Evolutionary conservation across 495 filamentous ascomycete genomes (phyloP).

Genomic region (Aspergillus wentii): DNA sequence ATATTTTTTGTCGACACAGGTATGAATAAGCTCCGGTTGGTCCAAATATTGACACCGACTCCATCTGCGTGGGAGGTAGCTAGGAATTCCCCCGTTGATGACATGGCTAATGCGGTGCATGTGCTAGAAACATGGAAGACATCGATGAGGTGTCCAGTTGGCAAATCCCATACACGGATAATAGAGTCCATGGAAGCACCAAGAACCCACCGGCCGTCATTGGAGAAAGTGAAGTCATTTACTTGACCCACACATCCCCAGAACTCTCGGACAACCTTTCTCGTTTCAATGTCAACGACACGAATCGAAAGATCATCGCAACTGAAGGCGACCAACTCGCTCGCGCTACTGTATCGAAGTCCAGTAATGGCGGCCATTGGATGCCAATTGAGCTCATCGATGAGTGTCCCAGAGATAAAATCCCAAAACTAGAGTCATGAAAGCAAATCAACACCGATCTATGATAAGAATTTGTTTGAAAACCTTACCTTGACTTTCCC

Average conservation of each 20-base stretch:
- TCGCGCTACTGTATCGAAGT: conserved; percentile 71
- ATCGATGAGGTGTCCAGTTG: conserved; percentile 91
- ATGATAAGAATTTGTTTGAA: conserved; percentile 2
- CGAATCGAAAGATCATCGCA: conserved; percentile 87
- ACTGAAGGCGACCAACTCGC: conserved; percentile 82
- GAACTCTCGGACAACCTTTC: conserved; percentile 84
- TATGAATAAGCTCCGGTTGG: conserved; percentile 82
- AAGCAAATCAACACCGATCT: conserved; percentile 4
- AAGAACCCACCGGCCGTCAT: conserved; percentile 90
- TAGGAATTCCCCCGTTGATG: conserved; percentile 84
- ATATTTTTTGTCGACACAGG: conserved; percentile 81
- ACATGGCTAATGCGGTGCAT: conserved; percentile 82
- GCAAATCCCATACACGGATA: conserved; percentile 90
- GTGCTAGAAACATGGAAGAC: conserved; percentile 69
- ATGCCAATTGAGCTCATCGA: conserved; percentile 81
- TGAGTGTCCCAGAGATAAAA: conserved; percentile 69
- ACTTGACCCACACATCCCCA: conserved; percentile 81
- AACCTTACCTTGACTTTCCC: conserved; percentile 84
- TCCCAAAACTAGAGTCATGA: conserved; percentile 71
- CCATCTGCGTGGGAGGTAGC: conserved; percentile 80
- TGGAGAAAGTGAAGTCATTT: conserved; percentile 86
- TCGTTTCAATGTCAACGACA: conserved; percentile 85
- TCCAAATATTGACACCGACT: conserved; percentile 92
- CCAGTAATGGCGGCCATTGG: conserved; percentile 71
- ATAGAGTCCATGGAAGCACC: conserved; percentile 78